Evolutionary conservation across 495 filamentous ascomycete genomes (phyloP), one percentile per base, ranked within the genome.

Genomic region (Annulohypoxylon stygium): DNA sequence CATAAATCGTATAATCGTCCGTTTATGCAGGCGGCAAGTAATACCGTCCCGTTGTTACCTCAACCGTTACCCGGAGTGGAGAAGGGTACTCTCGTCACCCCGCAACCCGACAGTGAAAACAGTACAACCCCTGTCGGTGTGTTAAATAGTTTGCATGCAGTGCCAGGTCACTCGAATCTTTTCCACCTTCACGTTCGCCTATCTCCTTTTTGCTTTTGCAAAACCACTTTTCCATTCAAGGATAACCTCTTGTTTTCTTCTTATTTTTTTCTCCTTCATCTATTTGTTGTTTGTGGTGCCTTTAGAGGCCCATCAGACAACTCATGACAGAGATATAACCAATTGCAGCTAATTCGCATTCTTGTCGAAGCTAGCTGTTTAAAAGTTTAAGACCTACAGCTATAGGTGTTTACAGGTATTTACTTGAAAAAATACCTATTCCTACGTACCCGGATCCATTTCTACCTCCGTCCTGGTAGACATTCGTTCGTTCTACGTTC

Each of bases 21-120:
- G 36, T 41, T 39, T 60, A 43, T 60, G 37, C 57, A 58, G 6
- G 14, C n/a, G 10, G 34, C 54, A 39, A 58, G 54, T 58, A 43
- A 60, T 60, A 54, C 57, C 57, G 34, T 39, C 34, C 37, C 37
- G 36, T 60, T 43, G 57, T 60, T 60, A 60, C 37, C 53, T 57
- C 30, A 57, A 60, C 65, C 20, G 57, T 74, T 58, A 65, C 61
- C 45, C 18, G 47, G 36, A 33, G 55, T 53, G 65, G 65, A 36
- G 33, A 61, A 58, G 47, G 25, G 54, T n/a, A 14, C 67, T 41
- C 77, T 74, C 75, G 77, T 79, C 73, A 76, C 77, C 75, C 75
- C 77, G 77, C 77, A 77, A 79, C 77, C 67, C 69, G 68, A 61
- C 69, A 48, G 65, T 68, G 55, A 78, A 77, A 78, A 79, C 77